Conservation (phyloP, 2,329 filamentous ascomycete species). For the Alternaria ethzedia region DNA sequence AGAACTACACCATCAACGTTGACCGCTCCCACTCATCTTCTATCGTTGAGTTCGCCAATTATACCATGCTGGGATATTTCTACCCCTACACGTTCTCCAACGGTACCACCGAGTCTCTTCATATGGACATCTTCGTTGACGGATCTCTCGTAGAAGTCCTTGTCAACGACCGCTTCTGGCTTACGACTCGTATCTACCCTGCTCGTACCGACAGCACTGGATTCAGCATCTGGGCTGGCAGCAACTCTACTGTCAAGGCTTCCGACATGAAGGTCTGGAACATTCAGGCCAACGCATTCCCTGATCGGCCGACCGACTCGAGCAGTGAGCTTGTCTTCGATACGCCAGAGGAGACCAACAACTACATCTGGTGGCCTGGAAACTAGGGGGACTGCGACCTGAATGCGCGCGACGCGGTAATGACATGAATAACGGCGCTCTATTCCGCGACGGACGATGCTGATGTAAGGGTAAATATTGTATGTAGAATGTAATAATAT, state of each 20-base stretch:
- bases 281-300: constrained; percentile 50
- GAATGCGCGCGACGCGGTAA: background rate
- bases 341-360: constrained; percentile 52
- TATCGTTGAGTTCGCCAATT: constrained; percentile 52
- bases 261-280: constrained; percentile 50
- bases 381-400: constrained; percentile 32
- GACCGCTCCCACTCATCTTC: constrained; percentile 52
- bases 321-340: constrained; percentile 52
- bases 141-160: constrained; percentile 57
- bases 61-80: constrained; percentile 55
- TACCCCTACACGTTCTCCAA: constrained; percentile 51
- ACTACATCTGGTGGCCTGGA: constrained; percentile 56
- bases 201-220: constrained; percentile 52
- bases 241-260: constrained; percentile 46
- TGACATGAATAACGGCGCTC: background rate
- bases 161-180: constrained; percentile 52
- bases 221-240: constrained; percentile 51
- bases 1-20: constrained; percentile 56
- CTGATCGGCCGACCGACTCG: constrained; percentile 50
- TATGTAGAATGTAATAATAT: background rate
- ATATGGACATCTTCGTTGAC: constrained; percentile 56
- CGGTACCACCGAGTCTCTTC: constrained; percentile 48
- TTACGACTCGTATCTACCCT: constrained; percentile 56
- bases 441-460: background rate
- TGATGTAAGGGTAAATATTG: background rate